Percentiles rank a stretch among this genome's conserved stretches.
phyloP scores from a whole-genome alignment of 2,329 filamentous ascomycete genomes.

The Penicillium paneum region DNA sequence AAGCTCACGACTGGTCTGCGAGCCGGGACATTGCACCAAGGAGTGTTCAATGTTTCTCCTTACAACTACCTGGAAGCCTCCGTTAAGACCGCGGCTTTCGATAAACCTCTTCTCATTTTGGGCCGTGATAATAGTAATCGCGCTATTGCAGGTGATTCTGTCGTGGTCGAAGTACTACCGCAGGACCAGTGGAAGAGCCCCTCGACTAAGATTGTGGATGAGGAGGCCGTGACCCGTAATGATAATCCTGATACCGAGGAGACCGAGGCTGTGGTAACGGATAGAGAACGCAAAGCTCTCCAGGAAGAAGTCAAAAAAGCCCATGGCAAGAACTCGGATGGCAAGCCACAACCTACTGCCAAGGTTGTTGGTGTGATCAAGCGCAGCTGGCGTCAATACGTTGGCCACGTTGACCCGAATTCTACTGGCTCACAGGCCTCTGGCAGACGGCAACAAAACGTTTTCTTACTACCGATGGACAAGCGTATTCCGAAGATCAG shows the following conservation, averaged over 20 bases:
- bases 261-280: slow-evolving; percentile 73
- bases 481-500: slow-evolving; percentile 96
- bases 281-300: slow-evolving; percentile 78
- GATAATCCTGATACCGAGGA: slow-evolving; percentile 85
- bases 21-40: slow-evolving; percentile 84
- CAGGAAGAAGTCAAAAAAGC: slow-evolving; percentile 88
- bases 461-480: slow-evolving; percentile 97
- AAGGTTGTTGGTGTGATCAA: slow-evolving; percentile 89
- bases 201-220: slow-evolving; percentile 92
- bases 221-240: slow-evolving; percentile 85
- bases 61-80: slow-evolving; percentile 98
- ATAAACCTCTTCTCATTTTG: slow-evolving; percentile 80
- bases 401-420: slow-evolving; percentile 87
- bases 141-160: slow-evolving; percentile 84
- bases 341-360: slow-evolving; percentile 81
- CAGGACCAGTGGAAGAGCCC: slow-evolving; percentile 96
- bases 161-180: slow-evolving; percentile 88
- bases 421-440: slow-evolving; percentile 73
- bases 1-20: slow-evolving; percentile 94
- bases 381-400: slow-evolving; percentile 96
- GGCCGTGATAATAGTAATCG: slow-evolving; percentile 96
- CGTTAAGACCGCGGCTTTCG: slow-evolving; percentile 84
- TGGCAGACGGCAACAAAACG: slow-evolving; percentile 81
- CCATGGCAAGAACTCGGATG: slow-evolving; percentile 73
- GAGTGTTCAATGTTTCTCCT: slow-evolving; percentile 90